phyloP scores from a whole-genome alignment of 1,284 basidiomycete genomes.

The Ustilago nuda region DNA sequence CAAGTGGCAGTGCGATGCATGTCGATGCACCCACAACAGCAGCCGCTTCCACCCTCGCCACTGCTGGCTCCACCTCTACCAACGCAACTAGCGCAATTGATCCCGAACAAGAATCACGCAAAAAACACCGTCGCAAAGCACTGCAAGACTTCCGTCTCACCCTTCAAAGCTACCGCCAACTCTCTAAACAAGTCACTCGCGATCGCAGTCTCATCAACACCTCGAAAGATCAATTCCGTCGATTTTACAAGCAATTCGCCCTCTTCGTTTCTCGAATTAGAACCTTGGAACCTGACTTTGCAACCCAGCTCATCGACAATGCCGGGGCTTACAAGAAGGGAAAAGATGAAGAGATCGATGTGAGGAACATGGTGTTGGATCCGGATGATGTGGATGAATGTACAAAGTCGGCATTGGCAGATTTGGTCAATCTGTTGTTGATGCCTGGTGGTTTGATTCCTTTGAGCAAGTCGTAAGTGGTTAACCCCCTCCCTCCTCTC shows the following conservation, averaged over 20 bases:
- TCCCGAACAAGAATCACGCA: constrained; percentile 17
- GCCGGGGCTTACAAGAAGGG: constrained; percentile 15
- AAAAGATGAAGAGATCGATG: constrained; percentile 31
- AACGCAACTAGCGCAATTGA: not conserved
- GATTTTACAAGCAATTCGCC: constrained; percentile 38
- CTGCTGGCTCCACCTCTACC: not conserved
- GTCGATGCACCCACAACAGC: constrained; percentile 8
- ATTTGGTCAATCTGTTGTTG: constrained; percentile 34
- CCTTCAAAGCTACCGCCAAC: constrained; percentile 50
- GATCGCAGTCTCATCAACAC: constrained; percentile 54
- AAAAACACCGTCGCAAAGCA: constrained; percentile 27
- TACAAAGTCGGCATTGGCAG: constrained; percentile 25
- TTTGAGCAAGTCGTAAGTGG: constrained; percentile 16
- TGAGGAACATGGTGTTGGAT: constrained; percentile 16
- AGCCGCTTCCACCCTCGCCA: constrained; percentile 7
- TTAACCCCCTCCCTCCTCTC: not conserved
- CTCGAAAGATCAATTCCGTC: constrained; percentile 29
- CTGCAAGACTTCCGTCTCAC: constrained; percentile 29
- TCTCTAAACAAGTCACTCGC: constrained; percentile 49
- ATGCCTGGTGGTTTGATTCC: constrained; percentile 44
- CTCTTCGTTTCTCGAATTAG: constrained; percentile 37
- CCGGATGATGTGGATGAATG: constrained; percentile 49
- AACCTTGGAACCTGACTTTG: constrained; percentile 34
- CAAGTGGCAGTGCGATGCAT: constrained; percentile 1
- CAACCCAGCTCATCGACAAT: constrained; percentile 27